Base-by-base conservation (phyloP, 306 rosid species). In the Cucurbita maxima region DNA sequence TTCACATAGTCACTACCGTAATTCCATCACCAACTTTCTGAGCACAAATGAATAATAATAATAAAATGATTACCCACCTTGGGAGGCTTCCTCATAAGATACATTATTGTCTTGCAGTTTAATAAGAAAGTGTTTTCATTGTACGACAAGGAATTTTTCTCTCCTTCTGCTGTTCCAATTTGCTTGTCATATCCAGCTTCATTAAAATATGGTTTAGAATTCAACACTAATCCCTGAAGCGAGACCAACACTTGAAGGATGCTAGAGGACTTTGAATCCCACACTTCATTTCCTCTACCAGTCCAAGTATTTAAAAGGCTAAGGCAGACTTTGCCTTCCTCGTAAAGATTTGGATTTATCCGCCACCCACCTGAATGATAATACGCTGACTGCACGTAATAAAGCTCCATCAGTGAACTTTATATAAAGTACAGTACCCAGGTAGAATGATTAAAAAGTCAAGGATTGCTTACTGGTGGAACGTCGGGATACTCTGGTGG, bases 331-430 rank as follows among this genome's bases (percentile, higher is more conserved):
- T 95, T 95, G 72, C 99, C 99, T 83, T 91, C 99, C 89, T 95
- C 99, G 7, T 95, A 95, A 71, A 95, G 81, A 82, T 95, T 95
- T 34, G 99, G 99, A 80, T 95, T 95, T 79, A 95, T 85, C 48
- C 99, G 92, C 99, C 97, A 91, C 64, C 99, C 99, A 72, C 99
- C 99, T 57, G 99, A 95, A 79, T 95, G 97, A 87, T 95, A 95
- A 82, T 95, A 89, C 41, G 96, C 99, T 54, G 97, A 87, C 99
- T 95, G 96, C 86, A 84, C 14, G 73, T 76, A 81, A 71, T 77
- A 36, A 82, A 81, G 76, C 62, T 18, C 69, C 14, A 14, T 47
- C 56, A 68, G 44, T 45, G 40, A 67, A 7, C 5, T 45, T 20
- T 12, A 10, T 67, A 45, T 45, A 44, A 67, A 36, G 14, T 20